These are phyloP conservation scores for Mortierella sp. DNA, from an alignment of 371 early-diverging fungal genomes.

Conservation along the genomic window DNA sequence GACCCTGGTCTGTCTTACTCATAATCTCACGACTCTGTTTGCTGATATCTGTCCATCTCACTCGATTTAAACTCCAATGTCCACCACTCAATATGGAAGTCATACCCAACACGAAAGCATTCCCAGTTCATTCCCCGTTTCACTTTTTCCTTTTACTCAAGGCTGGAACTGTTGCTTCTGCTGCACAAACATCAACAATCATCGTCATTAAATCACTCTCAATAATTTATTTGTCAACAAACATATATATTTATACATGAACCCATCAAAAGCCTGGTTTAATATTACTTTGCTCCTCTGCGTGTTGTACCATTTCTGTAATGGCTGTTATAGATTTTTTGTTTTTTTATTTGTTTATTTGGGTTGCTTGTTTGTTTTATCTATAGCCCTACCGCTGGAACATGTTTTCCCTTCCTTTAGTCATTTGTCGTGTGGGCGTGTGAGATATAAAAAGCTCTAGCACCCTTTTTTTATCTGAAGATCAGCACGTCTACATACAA, in stretches of 20 bases:
- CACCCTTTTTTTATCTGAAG: background rate
- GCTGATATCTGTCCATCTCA: background rate
- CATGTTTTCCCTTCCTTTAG: too few relatives aligned
- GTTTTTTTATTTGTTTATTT: conserved; percentile 1
- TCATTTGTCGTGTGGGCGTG: too few relatives aligned
- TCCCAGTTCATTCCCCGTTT: conserved; percentile 3
- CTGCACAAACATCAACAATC: conserved; percentile 3
- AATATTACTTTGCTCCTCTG: conserved; percentile 1
- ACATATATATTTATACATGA: background rate
- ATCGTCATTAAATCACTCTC: too few relatives aligned
- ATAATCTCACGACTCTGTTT: background rate
- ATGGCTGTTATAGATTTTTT: background rate
- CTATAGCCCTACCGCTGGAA: background rate
- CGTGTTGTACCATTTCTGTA: background rate
- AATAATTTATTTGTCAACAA: too few relatives aligned
- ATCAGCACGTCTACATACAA: background rate
- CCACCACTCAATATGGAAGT: background rate
- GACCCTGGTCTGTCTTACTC: background rate
- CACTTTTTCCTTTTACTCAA: background rate
- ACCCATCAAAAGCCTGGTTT: background rate
- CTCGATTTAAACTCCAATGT: background rate
- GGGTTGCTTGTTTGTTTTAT: conserved; percentile 1
- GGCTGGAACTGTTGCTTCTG: background rate
- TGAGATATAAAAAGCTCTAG: too few relatives aligned
- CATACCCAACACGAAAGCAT: background rate